A percentile compares a stretch with the other conserved stretches of the same genome.
phyloP scores from a whole-genome alignment of 805 yeast genomes.

The Spathaspora arborariae region DNA sequence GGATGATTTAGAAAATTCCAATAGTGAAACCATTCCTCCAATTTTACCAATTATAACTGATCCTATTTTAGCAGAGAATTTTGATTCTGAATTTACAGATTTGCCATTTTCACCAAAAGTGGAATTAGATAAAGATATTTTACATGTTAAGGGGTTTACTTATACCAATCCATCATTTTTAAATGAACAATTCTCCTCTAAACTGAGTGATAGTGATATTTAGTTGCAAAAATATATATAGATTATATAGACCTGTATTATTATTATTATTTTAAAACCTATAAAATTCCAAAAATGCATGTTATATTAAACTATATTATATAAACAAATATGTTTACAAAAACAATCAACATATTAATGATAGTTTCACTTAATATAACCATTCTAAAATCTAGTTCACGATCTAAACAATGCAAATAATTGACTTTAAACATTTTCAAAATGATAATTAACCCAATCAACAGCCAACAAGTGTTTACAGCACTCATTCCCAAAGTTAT shows the following conservation, averaged over 20 bases:
- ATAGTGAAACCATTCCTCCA: slow-evolving; percentile 28
- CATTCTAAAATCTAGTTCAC: slow-evolving; percentile 1
- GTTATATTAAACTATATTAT: not conserved
- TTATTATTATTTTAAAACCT: not conserved
- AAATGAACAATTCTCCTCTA: slow-evolving; percentile 8
- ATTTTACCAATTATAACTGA: slow-evolving; percentile 42
- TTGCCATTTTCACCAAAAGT: slow-evolving; percentile 37
- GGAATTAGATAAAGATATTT: slow-evolving; percentile 23
- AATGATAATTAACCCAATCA: slow-evolving; percentile 6
- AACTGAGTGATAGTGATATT: too few species aligned
- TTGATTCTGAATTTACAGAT: slow-evolving; percentile 39
- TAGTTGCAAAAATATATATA: slow-evolving; percentile 2
- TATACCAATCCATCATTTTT: slow-evolving; percentile 38
- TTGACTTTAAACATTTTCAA: slow-evolving; percentile 20
- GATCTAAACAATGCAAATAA: slow-evolving; percentile 11
- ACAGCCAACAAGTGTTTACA: not conserved
- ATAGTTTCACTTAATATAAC: slow-evolving; percentile 2
- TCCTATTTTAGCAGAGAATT: slow-evolving; percentile 43
- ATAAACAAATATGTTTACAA: not conserved
- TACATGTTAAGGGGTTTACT: slow-evolving; percentile 40
- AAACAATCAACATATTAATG: slow-evolving; percentile 7
- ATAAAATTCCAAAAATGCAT: not conserved
- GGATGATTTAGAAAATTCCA: slow-evolving; percentile 25
- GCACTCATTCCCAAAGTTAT: not conserved
- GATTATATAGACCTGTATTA: not conserved